These are phyloP conservation scores for Didymosphaeria variabile DNA, from an alignment of 2,329 filamentous ascomycete species.

Conservation along the genomic window DNA sequence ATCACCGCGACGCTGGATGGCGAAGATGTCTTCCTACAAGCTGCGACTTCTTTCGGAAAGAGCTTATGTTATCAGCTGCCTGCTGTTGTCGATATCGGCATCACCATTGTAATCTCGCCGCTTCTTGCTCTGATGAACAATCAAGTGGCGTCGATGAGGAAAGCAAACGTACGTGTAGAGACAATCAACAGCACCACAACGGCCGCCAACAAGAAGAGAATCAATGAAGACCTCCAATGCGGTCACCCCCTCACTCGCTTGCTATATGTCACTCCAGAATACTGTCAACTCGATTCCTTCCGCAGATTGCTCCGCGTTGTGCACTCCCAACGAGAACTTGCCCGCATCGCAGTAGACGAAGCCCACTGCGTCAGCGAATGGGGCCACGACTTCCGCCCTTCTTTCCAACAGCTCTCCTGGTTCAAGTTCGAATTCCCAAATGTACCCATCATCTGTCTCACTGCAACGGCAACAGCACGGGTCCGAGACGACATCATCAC, in stretches of 20 bases:
- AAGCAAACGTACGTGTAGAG: slow-evolving; percentile 79
- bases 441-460: slow-evolving; percentile 91
- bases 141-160: slow-evolving; percentile 82
- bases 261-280: slow-evolving; percentile 92
- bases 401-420: slow-evolving; percentile 87
- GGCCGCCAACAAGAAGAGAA: slow-evolving; percentile 68
- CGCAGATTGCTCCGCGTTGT: slow-evolving; percentile 77
- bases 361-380: slow-evolving; percentile 98
- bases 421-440: slow-evolving; percentile 83
- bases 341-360: slow-evolving; percentile 89
- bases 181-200: slow-evolving; percentile 88
- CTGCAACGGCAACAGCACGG: slow-evolving; percentile 84
- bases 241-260: slow-evolving; percentile 85
- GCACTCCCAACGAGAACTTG: slow-evolving; percentile 82
- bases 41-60: slow-evolving; percentile 90
- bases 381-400: slow-evolving; percentile 96
- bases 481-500: slow-evolving; percentile 85
- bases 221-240: slow-evolving; percentile 83
- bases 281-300: slow-evolving; percentile 81
- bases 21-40: slow-evolving; percentile 92
- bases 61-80: slow-evolving; percentile 93
- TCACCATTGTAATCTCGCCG: slow-evolving; percentile 90
- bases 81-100: slow-evolving; percentile 85
- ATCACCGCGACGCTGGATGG: slow-evolving; percentile 82
- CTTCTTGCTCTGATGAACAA: slow-evolving; percentile 94